These are phyloP conservation scores for Ceratocystis colombiana DNA, from an alignment of 2,329 filamentous ascomycete species.

Conservation along the genomic window DNA sequence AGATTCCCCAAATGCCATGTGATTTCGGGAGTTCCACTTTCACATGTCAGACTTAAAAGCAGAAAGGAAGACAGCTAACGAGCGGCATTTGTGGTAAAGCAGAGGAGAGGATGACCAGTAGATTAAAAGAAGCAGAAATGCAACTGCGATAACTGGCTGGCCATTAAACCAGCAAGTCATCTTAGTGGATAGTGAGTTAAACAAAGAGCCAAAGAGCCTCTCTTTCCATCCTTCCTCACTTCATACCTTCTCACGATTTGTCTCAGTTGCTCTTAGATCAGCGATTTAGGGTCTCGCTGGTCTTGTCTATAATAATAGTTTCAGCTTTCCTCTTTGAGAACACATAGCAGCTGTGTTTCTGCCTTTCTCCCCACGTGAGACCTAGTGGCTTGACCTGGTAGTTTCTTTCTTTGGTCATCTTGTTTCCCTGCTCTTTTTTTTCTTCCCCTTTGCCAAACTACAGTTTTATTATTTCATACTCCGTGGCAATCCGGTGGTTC, in stretches of 20 bases:
- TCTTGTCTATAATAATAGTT: not conserved
- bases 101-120: not conserved
- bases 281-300: not conserved
- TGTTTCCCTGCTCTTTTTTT: not conserved
- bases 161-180: not conserved
- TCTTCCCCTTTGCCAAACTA: not conserved
- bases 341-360: not conserved
- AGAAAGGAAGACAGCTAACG: not conserved
- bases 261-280: not conserved
- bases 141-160: not conserved
- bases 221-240: not conserved
- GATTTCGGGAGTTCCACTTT: conserved; percentile 22
- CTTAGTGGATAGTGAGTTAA: not conserved
- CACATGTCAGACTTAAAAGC: conserved; percentile 21
- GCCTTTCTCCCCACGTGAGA: conserved; percentile 8
- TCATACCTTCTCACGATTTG: not conserved
- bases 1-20: not conserved
- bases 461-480: not conserved
- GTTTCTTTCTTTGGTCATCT: too few relatives aligned
- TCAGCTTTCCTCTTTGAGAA: conserved; percentile 1
- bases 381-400: not conserved
- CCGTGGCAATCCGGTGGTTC: not conserved
- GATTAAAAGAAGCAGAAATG: not conserved
- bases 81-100: too few relatives aligned
- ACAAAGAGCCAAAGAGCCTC: too few relatives aligned